Conservation (phyloP, 2,329 filamentous ascomycete species). For the Cadophora luteo-olivacea region DNA sequence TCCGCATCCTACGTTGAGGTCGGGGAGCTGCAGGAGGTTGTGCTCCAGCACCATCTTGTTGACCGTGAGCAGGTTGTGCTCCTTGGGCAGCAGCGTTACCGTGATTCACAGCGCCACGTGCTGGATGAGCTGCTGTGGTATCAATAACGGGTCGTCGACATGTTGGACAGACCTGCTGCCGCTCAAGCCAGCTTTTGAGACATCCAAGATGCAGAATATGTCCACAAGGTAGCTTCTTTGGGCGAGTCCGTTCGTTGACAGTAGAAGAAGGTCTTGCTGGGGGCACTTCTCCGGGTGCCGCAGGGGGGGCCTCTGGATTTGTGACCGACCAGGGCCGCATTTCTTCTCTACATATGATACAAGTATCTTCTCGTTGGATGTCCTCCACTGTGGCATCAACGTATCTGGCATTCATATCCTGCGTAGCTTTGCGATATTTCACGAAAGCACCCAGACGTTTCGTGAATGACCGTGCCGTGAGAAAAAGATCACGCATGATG, state of each 20-base stretch:
- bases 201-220: constrained; percentile 95
- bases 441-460: constrained; percentile 89
- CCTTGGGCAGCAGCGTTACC: constrained; percentile 38
- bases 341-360: constrained; percentile 96
- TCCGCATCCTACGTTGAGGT: constrained; percentile 55
- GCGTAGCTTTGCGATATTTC: constrained; percentile 87
- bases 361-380: constrained; percentile 85
- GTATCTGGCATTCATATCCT: constrained; percentile 91
- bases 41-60: constrained; percentile 47
- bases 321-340: constrained; percentile 79
- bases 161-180: constrained; percentile 96
- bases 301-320: constrained; percentile 52
- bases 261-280: constrained; percentile 46
- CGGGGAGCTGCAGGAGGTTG: constrained; percentile 44
- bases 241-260: constrained; percentile 82
- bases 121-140: constrained; percentile 44
- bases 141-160: constrained; percentile 83
- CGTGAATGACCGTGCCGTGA: constrained; percentile 90
- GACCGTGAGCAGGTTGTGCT: constrained; percentile 45
- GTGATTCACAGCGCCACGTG: constrained; percentile 37
- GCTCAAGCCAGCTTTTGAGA: constrained; percentile 94
- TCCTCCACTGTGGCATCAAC: constrained; percentile 90
- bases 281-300: constrained; percentile 43
- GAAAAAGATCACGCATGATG: constrained; percentile 93
- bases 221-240: constrained; percentile 95